Base-by-base conservation (phyloP, 768 basidiomycete species). In the Mycena pura region DNA sequence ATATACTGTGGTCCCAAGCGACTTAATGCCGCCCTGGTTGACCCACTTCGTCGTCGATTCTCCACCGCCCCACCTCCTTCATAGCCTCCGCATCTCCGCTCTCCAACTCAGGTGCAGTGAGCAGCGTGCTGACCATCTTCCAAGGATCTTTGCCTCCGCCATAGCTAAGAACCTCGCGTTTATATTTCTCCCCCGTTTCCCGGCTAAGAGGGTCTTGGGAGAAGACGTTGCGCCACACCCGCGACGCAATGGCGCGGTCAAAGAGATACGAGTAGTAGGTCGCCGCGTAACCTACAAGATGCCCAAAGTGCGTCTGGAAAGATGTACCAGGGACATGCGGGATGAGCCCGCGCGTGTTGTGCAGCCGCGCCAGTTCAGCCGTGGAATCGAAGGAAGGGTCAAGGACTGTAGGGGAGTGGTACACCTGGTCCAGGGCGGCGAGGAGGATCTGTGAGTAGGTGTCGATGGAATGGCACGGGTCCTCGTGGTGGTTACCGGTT, bases 241-340 rank as follows among this genome's bases (percentile, higher is more conserved):
- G 84, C 6, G 92, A 92, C 0, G 97, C 96, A 60, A 99, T 97
- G 5, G 95, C 95, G 5, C 96, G 87, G 66, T 99, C 97, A 66
- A 99, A 96, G 13, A 98, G 82, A 71, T 99, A 99, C 3, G 95
- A 95, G 69, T 99, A 99, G 72, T 99, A 99, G 0, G 95, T 97
- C 14, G 96, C 95, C 6, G 96, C 96, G 68, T 99, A 99, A 3
- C 96, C 95, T 69, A 91, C 96, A 6, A 99, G 78, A 72, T 99
- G 97, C 0, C 93, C 92, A 66, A 99, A 99, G 68, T 96, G 94
- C 0, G 95, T 95, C 70, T 99, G 97, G 82, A 95, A 95, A 0
- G 93, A 90, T 0, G 96, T 98, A 0, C 91, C 92, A 0, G 80
- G 77, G 0, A 95, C 93, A 54, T 92, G 86, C 0, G 94, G 93